Evolutionary conservation across 2,329 filamentous ascomycete genomes (phyloP), one percentile per base, ranked within the genome.

Genomic region (Helicocarpus griseus): DNA sequence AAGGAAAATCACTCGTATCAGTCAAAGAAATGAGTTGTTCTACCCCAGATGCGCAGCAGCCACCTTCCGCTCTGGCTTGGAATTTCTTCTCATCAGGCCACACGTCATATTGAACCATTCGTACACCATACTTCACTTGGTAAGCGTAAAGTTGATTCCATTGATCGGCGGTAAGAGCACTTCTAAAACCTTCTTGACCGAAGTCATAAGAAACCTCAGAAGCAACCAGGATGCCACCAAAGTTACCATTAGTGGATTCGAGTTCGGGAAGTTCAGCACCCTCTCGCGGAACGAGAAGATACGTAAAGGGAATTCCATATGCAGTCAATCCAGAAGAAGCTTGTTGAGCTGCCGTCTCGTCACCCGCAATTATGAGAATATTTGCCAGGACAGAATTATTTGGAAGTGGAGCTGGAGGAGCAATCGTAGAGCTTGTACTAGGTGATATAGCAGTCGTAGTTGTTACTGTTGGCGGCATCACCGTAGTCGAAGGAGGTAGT

Each of bases 231-330:
- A 83, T 80, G 46, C 77, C 79, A 21, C 78, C 80, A 58, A 77
- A 83, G 61, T 80, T 81, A 54, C 80, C 80, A 48, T 69, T 63
- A 0, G 66, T 57, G 2, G 72, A 72, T 58, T 77, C 81, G 29
- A 83, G 70, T 0, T 64, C 55, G 1, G 80, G 80, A 26, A 83
- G 72, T 17, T 66, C 57, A 4, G 71, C 65, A 13, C 80, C 80
- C 5, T 61, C 58, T 57, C 77, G 69, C 6, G 79, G 78, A n/a
- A 83, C 77, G 19, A 76, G 56, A 9, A 81, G 59, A 5, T 74
- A 69, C 57, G 81, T 69, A 58, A 73, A 82, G 1, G 79, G 78
- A 55, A 83, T 82, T 29, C 78, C 80, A 58, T 83, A 83, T 52
- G 72, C 79, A 59, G 79, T 76, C 7, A 83, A 71, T 22, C 79